A percentile compares a stretch with the other conserved stretches of the same genome.
phyloP scores from a whole-genome alignment of 495 filamentous ascomycete genomes.

The Parathielavia hyrcaniae region DNA sequence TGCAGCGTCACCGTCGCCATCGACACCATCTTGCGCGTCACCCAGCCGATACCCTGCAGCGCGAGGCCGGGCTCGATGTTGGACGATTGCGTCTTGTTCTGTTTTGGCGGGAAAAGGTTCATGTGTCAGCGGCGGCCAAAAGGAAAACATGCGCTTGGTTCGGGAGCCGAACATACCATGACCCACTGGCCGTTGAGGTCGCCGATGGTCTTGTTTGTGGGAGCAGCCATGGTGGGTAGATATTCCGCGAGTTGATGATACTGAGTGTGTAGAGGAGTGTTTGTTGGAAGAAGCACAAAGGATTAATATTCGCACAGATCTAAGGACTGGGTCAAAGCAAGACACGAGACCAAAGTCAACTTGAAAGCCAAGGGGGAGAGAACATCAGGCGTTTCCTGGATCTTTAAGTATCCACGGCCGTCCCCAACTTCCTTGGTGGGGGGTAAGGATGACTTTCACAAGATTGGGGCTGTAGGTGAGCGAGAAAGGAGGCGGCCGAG shows the following conservation, averaged over 20 bases:
- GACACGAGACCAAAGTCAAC: not conserved
- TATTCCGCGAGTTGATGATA: not conserved
- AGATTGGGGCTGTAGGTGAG: not conserved
- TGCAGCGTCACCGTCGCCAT: slow-evolving; percentile 67
- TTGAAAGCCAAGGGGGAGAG: no score
- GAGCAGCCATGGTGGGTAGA: slow-evolving; percentile 68
- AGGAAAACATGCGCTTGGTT: slow-evolving; percentile 4
- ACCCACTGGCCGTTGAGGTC: slow-evolving; percentile 72
- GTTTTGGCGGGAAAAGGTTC: slow-evolving; percentile 10
- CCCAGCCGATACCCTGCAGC: slow-evolving; percentile 80
- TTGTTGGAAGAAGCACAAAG: no score
- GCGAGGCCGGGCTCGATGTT: slow-evolving; percentile 63
- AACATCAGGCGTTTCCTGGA: not conserved
- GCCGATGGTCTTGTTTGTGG: slow-evolving; percentile 60
- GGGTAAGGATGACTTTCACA: not conserved
- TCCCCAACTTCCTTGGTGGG: not conserved
- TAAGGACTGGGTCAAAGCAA: not conserved
- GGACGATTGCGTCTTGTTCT: slow-evolving; percentile 79
- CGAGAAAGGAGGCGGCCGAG: slow-evolving; percentile 11
- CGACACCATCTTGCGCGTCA: slow-evolving; percentile 68
- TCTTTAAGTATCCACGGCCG: slow-evolving; percentile 10
- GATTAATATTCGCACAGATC: slow-evolving; percentile 1
- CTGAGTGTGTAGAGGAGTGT: not conserved
- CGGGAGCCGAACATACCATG: slow-evolving; percentile 57
- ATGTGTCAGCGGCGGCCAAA: not conserved